Evolutionary conservation across 164 flowering plant species (phyloP).

Genomic region (Chloranthus sessilifolius): DNA sequence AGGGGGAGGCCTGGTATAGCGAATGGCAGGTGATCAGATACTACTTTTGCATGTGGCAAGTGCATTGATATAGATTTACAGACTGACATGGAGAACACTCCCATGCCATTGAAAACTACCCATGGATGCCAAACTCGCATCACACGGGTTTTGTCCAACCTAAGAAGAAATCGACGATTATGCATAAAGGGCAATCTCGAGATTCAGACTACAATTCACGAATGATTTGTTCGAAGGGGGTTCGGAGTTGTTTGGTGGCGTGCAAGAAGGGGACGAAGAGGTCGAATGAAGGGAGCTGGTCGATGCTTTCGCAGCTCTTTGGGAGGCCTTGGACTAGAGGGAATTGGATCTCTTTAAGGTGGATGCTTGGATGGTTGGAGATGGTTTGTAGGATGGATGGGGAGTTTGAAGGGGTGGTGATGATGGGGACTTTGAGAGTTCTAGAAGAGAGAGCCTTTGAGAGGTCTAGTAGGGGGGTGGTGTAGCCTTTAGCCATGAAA

Average conservation of each 20-base stretch:
- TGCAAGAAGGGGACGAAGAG: conserved; percentile 9
- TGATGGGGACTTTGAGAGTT: conserved; percentile 20
- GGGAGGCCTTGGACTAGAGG: conserved; percentile 20
- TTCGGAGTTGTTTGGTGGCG: conserved; percentile 20
- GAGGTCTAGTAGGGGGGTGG: conserved; percentile 29
- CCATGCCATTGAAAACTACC: conserved; percentile 37
- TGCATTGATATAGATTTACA: conserved; percentile 1
- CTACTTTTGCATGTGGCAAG: not conserved
- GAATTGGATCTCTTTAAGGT: conserved; percentile 20
- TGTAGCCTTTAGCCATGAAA: conserved; percentile 39
- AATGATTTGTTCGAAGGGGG: conserved; percentile 18
- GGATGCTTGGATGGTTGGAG: conserved; percentile 11
- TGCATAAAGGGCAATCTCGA: conserved; percentile 22
- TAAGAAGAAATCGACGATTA: conserved; percentile 34
- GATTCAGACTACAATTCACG: conserved; percentile 14
- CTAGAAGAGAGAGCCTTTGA: conserved; percentile 20
- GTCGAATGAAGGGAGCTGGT: conserved; percentile 25
- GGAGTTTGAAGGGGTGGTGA: conserved; percentile 35
- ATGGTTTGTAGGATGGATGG: conserved; percentile 2
- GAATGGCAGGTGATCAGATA: conserved; percentile 1
- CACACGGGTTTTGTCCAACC: conserved; percentile 29
- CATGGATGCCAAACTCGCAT: conserved; percentile 24
- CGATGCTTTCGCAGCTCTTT: conserved; percentile 27
- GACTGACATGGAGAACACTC: conserved; percentile 25
- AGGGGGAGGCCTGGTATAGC: conserved; percentile 7